Evolutionary conservation across 352 stramenopile genomes (phyloP).

Genomic region (Aphanomyces cochlioides): DNA sequence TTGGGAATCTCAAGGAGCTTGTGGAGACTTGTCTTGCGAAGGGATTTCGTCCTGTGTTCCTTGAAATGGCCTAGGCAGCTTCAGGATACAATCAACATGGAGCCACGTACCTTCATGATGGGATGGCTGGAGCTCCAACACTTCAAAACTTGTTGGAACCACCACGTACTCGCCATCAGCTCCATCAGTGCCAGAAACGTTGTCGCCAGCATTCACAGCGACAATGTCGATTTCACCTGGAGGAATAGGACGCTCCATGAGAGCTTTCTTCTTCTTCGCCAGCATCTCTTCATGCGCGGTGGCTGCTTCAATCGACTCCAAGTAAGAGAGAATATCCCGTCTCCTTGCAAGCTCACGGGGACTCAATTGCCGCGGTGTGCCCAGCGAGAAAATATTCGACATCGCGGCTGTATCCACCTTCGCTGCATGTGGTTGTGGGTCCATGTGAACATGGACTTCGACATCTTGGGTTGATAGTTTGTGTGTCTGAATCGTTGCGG

Average conservation of each 20-base stretch:
- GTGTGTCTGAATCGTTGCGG: slow-evolving; percentile 9
- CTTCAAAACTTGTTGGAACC: background rate
- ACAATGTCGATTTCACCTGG: background rate
- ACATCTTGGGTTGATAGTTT: slow-evolving; percentile 21
- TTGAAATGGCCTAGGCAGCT: too few species aligned
- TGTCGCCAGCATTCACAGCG: too few species aligned
- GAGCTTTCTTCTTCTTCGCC: slow-evolving; percentile 2
- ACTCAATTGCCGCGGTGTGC: slow-evolving; percentile 52
- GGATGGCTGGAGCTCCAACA: background rate
- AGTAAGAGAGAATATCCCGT: slow-evolving; percentile 48
- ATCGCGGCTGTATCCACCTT: slow-evolving; percentile 29
- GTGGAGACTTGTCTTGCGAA: too few species aligned
- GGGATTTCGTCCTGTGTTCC: too few species aligned
- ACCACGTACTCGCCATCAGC: background rate
- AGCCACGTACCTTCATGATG: too few species aligned
- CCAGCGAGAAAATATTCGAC: slow-evolving; percentile 58
- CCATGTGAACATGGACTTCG: slow-evolving; percentile 10
- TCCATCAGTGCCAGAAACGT: too few species aligned
- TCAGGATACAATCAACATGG: too few species aligned
- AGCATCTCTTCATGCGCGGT: slow-evolving; percentile 17
- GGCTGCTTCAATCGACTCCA: slow-evolving; percentile 40
- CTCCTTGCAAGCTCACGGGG: slow-evolving; percentile 44
- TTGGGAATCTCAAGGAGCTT: too few species aligned
- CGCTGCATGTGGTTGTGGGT: background rate
- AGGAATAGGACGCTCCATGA: slow-evolving; percentile 12